Evolutionary conservation across 2,329 filamentous ascomycete genomes (phyloP), one percentile per base, ranked within the genome.

Genomic region (Epicoccum nigrum): DNA sequence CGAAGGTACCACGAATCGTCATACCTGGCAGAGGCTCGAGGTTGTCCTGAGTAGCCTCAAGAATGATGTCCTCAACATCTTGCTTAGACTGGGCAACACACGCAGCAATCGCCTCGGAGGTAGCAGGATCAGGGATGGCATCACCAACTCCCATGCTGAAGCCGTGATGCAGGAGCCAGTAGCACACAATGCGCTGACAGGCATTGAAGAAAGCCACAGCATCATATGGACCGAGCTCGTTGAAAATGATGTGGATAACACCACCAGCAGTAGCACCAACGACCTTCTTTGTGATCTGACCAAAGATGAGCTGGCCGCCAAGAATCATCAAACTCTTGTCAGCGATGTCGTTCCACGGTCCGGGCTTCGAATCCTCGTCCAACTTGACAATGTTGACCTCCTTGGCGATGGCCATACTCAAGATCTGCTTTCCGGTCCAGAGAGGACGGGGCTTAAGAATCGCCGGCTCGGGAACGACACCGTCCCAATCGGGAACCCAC

Each of bases 81-180:
- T 80, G 80, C 79, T 99, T 99, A 66, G 95, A 86, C 32, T 83
- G 82, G 20, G 88, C 83, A 59, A 99, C 92, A 49, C 90, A 88
- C 6, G 84, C 82, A 68, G 96, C 88, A 45, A 99, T 92, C 74
- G 88, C 88, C 47, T 86, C 82, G 51, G 96, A 95, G 3, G 93
- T 97, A 15, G 79, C 77, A 57, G 86, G 85, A 71, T 97, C 92
- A 4, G 94, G 95, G 67, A 99, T 93, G 1, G 94, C 97, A 72
- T 99, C 94, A 78, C 94, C 95, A 64, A 99, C 96, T 77, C 94
- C 94, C 60, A 99, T 97, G 76, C 92, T 97, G 81, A 96, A 94
- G 42, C 94, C 94, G 64, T 96, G 89, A 74, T 99, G 93, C 31
- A 97, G 79, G 33, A 99, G 85, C 94, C 94, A 99, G 77, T 97